phyloP scores from a whole-genome alignment of 2,329 filamentous ascomycete genomes.

The Fusarium phyllophilum region DNA sequence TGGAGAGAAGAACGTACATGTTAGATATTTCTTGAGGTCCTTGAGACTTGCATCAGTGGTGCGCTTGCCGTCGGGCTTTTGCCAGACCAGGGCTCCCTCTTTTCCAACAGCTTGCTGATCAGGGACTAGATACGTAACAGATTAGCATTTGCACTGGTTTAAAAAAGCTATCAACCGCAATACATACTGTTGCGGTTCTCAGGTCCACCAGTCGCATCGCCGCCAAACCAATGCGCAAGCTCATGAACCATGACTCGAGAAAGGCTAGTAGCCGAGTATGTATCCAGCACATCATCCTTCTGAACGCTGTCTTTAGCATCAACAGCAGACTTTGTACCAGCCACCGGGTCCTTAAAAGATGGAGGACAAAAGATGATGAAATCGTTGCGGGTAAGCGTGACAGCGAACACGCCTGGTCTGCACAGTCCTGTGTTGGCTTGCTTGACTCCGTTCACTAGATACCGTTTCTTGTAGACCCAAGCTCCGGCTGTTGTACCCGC shows the following conservation, averaged over 20 bases:
- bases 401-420: background rate
- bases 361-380: background rate
- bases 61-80: background rate
- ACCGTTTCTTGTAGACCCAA: background rate
- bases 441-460: background rate
- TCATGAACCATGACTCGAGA: constrained; percentile 4
- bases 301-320: background rate
- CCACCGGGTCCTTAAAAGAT: background rate
- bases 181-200: background rate
- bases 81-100: background rate
- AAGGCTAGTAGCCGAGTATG: background rate
- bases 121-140: background rate
- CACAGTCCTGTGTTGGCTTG: background rate
- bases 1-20: background rate
- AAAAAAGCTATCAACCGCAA: too few relatives aligned
- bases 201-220: background rate
- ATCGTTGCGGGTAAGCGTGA: background rate
- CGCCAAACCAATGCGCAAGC: constrained; percentile 1
- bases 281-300: background rate
- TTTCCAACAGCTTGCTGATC: constrained; percentile 4
- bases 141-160: background rate
- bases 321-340: background rate
- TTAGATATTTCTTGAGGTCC: background rate
- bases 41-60: background rate
- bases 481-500: background rate